Conservation (phyloP, 441 rosid species). For the Omphalea diandra region DNA sequence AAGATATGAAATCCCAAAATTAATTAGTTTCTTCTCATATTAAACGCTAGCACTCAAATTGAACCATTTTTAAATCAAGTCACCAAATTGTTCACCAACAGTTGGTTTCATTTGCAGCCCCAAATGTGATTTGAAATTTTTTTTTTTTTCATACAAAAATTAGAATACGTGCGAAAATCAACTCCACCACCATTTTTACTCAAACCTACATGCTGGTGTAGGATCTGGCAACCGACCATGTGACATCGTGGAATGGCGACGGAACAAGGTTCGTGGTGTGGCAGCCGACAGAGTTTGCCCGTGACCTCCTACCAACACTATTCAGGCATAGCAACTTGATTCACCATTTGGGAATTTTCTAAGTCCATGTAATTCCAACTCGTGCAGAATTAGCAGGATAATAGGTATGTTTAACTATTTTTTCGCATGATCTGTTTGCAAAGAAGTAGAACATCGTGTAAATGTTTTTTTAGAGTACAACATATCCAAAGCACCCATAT, state of each 20-base stretch:
- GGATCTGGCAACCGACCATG: conserved; percentile 61
- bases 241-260: conserved; percentile 70
- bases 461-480: no score
- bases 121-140: no score
- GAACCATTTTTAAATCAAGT: no score
- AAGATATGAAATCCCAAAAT: no score
- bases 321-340: conserved; percentile 87
- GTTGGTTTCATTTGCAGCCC: no score
- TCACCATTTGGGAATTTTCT: conserved; percentile 54
- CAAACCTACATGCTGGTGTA: conserved; percentile 79
- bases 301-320: conserved; percentile 75
- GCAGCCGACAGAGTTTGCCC: conserved; percentile 76
- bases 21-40: no score
- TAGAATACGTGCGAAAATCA: conserved; percentile 47
- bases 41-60: no score
- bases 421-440: no score
- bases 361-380: conserved; percentile 51
- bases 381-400: conserved; percentile 41
- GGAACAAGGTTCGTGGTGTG: conserved; percentile 76
- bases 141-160: no score
- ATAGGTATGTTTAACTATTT: not conserved
- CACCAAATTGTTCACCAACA: no score
- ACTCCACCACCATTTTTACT: conserved; percentile 65
- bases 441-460: no score
- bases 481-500: not conserved